A percentile compares a stretch with the other conserved stretches of the same genome.
These are phyloP conservation scores for Protostelium mycophagum DNA, from an alignment of 78 protist genomes.

Conservation along the genomic window DNA sequence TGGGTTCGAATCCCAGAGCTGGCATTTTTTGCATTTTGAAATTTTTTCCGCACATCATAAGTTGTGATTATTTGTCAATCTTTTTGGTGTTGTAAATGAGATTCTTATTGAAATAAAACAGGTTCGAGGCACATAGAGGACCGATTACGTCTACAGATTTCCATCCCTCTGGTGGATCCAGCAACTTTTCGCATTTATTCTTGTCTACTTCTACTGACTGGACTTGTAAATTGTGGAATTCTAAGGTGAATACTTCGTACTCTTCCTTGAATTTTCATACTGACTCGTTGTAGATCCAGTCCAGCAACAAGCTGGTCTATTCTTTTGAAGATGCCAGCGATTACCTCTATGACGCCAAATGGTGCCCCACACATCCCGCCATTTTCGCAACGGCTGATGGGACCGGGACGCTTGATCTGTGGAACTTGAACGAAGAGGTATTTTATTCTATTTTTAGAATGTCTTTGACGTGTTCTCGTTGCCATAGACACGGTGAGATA, in stretches of 20 bases:
- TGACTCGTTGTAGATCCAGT: not conserved
- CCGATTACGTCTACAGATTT: slow-evolving; percentile 66
- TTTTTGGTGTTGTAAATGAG: not conserved
- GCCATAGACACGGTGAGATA: too few species aligned
- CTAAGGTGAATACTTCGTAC: not conserved
- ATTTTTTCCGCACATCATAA: not conserved
- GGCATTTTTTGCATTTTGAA: not conserved
- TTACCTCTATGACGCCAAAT: slow-evolving; percentile 70
- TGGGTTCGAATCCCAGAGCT: not conserved
- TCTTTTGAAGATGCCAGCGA: slow-evolving; percentile 73
- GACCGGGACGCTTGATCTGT: slow-evolving; percentile 46
- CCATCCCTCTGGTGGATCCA: slow-evolving; percentile 53
- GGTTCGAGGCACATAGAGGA: slow-evolving; percentile 57
- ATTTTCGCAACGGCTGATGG: slow-evolving; percentile 77
- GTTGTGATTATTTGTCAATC: not conserved
- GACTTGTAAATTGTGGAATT: slow-evolving; percentile 72
- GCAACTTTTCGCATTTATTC: slow-evolving; percentile 54
- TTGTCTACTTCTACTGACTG: slow-evolving; percentile 75
- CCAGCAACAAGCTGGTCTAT: slow-evolving; percentile 32
- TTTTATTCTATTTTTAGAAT: too few species aligned
- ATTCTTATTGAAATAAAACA: not conserved
- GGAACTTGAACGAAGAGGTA: slow-evolving; percentile 56
- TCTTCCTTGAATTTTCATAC: too few species aligned
- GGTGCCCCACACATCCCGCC: slow-evolving; percentile 84
- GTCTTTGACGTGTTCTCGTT: too few species aligned